These are phyloP conservation scores for Boletus pseudopeckii DNA, from an alignment of 768 basidiomycete species.

Conservation along the genomic window DNA sequence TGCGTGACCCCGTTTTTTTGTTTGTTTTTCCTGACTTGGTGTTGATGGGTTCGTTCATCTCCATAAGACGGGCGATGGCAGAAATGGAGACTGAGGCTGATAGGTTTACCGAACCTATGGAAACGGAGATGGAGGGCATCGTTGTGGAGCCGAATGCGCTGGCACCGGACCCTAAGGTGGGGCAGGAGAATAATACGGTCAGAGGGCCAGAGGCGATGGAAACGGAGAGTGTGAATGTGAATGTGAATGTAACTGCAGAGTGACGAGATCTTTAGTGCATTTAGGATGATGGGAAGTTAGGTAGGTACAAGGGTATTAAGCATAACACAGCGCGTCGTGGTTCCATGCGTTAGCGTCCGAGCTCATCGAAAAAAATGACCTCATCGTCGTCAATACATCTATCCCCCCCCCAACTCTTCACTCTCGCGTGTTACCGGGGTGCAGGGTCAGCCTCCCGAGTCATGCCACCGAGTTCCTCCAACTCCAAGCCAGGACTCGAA, in stretches of 20 bases:
- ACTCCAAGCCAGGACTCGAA: neutral
- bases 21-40: neutral
- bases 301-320: too few species aligned
- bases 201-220: neutral
- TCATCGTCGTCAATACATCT: too few species aligned
- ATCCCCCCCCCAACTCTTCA: too few species aligned
- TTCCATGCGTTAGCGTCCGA: neutral
- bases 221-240: neutral
- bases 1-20: conserved; percentile 32
- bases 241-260: neutral
- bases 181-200: neutral
- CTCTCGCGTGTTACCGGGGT: too few species aligned
- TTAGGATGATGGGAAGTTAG: too few species aligned
- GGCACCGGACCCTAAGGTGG: neutral
- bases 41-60: neutral
- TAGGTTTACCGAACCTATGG: neutral
- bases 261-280: neutral
- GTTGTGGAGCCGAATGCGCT: neutral
- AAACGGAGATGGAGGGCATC: conserved; percentile 7
- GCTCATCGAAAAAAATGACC: too few species aligned
- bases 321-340: too few species aligned
- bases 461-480: neutral
- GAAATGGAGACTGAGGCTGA: conserved; percentile 45
- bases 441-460: too few species aligned
- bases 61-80: conserved; percentile 38